These are phyloP conservation scores for Raphanus raphanistrum DNA, from an alignment of 345 rosid species.

Conservation along the genomic window DNA sequence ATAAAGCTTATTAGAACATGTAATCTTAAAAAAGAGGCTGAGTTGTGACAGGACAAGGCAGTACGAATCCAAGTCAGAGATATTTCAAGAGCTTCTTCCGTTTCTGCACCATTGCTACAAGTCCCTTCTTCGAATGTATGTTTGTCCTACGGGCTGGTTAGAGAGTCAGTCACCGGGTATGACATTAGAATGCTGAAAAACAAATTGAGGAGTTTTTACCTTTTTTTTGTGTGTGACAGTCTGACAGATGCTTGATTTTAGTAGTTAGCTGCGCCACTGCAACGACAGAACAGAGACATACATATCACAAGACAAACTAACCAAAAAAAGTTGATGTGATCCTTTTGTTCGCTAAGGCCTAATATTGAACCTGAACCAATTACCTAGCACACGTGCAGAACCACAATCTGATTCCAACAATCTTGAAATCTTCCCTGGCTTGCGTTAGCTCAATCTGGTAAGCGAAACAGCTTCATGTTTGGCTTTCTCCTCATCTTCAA, in stretches of 20 bases:
- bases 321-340: not conserved
- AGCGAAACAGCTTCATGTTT: constrained; percentile 28
- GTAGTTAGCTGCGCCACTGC: constrained; percentile 93
- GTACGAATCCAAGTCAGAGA: constrained; percentile 90
- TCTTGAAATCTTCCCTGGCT: constrained; percentile 84
- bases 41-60: constrained; percentile 66
- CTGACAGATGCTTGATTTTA: constrained; percentile 84
- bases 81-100: constrained; percentile 82
- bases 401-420: constrained; percentile 96
- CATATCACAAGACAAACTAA: constrained; percentile 22
- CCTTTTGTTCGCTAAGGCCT: not conserved
- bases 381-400: constrained; percentile 92
- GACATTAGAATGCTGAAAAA: constrained; percentile 2
- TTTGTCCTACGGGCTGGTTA: constrained; percentile 54
- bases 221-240: constrained; percentile 62
- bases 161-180: constrained; percentile 1
- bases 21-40: constrained; percentile 52
- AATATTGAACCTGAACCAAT: not conserved
- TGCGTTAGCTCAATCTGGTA: constrained; percentile 71
- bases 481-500: constrained; percentile 32
- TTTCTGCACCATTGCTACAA: constrained; percentile 71
- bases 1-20: no score
- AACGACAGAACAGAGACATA: constrained; percentile 33
- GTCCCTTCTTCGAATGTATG: constrained; percentile 73
- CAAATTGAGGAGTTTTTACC: constrained; percentile 43